phyloP scores from a whole-genome alignment of 805 yeast genomes.

The Trichomonascus vanleenenianus region DNA sequence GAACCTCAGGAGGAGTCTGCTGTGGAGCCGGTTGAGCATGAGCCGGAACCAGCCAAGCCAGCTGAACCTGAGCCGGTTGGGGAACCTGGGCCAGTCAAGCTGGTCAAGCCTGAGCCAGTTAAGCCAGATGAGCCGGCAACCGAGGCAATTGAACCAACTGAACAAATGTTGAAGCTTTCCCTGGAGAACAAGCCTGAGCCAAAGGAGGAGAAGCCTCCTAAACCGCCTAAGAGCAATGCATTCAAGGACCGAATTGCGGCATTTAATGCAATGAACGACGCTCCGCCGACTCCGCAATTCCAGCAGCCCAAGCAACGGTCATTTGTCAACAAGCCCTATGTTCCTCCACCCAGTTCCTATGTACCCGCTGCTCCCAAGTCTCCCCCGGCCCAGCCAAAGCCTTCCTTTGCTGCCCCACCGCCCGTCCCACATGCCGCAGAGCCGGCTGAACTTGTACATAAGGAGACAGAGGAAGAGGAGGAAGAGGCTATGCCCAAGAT shows the following conservation, averaged over 20 bases:
- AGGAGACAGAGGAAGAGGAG: slow-evolving; percentile 18
- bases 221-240: slow-evolving; percentile 17
- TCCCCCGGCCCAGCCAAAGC: slow-evolving; percentile 9
- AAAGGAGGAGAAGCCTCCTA: neutral
- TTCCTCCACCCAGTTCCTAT: slow-evolving; percentile 52
- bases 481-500: slow-evolving; percentile 47
- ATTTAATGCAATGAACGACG: slow-evolving; percentile 36
- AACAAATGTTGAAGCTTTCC: neutral
- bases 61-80: neutral
- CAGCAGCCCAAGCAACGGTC: slow-evolving; percentile 36
- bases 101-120: slow-evolving; percentile 17
- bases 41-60: slow-evolving; percentile 1
- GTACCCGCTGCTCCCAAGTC: slow-evolving; percentile 36
- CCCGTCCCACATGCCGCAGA: slow-evolving; percentile 16
- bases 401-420: slow-evolving; percentile 33
- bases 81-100: slow-evolving; percentile 16
- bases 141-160: slow-evolving; percentile 1
- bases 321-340: slow-evolving; percentile 49
- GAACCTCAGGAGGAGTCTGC: slow-evolving; percentile 5
- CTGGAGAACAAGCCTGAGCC: neutral
- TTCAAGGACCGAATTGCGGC: slow-evolving; percentile 44
- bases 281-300: slow-evolving; percentile 34
- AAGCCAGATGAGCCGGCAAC: slow-evolving; percentile 15
- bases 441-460: slow-evolving; percentile 10
- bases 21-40: slow-evolving; percentile 4